Percentiles rank a stretch among this genome's conserved stretches.
phyloP scores from a whole-genome alignment of 371 early-diverging fungal genomes.

The Lichtheimia ornata region DNA sequence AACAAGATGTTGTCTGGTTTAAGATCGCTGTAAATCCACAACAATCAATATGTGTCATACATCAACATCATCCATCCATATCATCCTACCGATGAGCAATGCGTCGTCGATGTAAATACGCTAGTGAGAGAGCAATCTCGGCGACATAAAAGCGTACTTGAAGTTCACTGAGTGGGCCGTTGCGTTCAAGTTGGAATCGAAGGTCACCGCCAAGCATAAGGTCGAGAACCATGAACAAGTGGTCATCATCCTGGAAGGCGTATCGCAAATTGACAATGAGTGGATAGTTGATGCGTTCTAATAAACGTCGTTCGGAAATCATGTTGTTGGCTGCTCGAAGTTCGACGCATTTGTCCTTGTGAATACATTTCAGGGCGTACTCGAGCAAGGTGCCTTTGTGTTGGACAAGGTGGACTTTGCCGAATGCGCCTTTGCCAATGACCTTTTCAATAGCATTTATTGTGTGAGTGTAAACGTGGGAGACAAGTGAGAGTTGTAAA shows the following conservation, averaged over 20 bases:
- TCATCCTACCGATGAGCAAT: conserved; percentile 60
- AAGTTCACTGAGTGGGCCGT: conserved; percentile 64
- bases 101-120: conserved; percentile 63
- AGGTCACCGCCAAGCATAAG: conserved; percentile 89
- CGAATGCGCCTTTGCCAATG: conserved; percentile 77
- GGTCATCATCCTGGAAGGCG: conserved; percentile 81
- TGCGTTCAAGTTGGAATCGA: conserved; percentile 73
- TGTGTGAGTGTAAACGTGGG: background rate
- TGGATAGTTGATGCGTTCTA: conserved; percentile 52
- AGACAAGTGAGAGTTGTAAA: background rate
- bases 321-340: conserved; percentile 57
- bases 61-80: too few species aligned
- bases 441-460: conserved; percentile 14
- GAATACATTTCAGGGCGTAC: conserved; percentile 64
- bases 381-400: conserved; percentile 63
- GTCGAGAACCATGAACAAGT: conserved; percentile 79
- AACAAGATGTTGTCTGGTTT: conserved; percentile 97
- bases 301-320: conserved; percentile 52
- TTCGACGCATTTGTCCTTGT: conserved; percentile 55
- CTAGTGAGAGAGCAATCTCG: conserved; percentile 68
- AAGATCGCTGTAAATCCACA: conserved; percentile 69
- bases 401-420: conserved; percentile 85
- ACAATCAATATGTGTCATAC: background rate
- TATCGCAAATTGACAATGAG: conserved; percentile 70
- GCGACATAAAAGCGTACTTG: conserved; percentile 78